Evolutionary conservation across 2,329 filamentous ascomycete species (phyloP), one percentile per base, ranked within the genome.

Genomic region (Alternaria sp.): DNA sequence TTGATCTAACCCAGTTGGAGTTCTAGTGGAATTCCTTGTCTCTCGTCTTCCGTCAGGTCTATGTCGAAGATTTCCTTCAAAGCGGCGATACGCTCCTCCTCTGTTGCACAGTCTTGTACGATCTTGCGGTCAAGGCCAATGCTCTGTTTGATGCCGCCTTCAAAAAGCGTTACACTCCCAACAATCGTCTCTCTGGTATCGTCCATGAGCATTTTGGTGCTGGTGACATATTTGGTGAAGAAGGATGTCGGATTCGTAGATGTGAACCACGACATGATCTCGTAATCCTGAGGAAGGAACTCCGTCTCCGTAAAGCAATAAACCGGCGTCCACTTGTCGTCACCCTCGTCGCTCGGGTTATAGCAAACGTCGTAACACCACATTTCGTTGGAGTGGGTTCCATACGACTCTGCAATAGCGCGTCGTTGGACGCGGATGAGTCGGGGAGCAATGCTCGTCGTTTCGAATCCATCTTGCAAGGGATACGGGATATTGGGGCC

Each of bases 191-290:
- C 59, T 4, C 51, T 4, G 1, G 46, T 43, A 15, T 66, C 57
- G 26, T 66, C 61, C 59, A 68, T 64, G 5, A 69, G 15, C 61
- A 68, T 66, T 21, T 21, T 61, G 1, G 59, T 69, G 32, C 62
- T 61, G 3, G 65, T 71, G 11, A 73, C 55, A 47, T 58, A 65
- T 26, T 26, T 58, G 2, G 67, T 71, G 15, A 71, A 73, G 52
- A 69, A 73, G 0, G 59, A 68, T 3, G 11, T 63, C 12, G 32
- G 25, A 19, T 67, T 46, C 13, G 69, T 70, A 26, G 69, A 71
- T 7, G 70, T 73, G 40, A 61, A 71, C 64, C 67, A 71, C 6
- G 68, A 71, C 67, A 73, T 71, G 26, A 73, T 61, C 30, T 68
- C 59, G 21, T 71, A 73, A 28, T 73, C 69, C 43, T 70, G 64